phyloP scores from a whole-genome alignment of 345 rosid genomes.

The Eutrema yunnanense region DNA sequence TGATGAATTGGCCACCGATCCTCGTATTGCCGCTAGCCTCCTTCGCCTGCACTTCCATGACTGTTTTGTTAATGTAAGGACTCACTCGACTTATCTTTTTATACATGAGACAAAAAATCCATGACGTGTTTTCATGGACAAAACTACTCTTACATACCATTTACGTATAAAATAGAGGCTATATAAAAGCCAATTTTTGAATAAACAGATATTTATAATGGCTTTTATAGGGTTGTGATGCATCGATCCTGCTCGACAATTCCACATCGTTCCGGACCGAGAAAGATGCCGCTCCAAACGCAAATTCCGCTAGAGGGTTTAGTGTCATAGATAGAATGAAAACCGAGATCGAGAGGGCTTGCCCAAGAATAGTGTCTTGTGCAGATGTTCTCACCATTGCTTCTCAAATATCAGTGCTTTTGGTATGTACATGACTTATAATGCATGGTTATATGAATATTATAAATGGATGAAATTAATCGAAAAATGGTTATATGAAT shows the following conservation, averaged over 20 bases:
- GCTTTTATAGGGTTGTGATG: conserved; percentile 60
- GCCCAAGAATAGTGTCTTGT: conserved; percentile 47
- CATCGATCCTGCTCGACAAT: conserved; percentile 46
- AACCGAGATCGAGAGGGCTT: conserved; percentile 32
- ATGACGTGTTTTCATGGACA: background rate
- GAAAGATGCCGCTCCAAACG: conserved; percentile 45
- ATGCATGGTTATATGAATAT: background rate
- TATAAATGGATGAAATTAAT: background rate
- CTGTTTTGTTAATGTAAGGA: conserved; percentile 27
- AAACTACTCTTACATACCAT: background rate
- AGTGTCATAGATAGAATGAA: conserved; percentile 51
- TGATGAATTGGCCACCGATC: background rate
- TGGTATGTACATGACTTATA: conserved; percentile 15
- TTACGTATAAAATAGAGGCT: background rate
- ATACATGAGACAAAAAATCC: background rate
- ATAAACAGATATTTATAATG: too few species aligned
- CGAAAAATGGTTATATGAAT: background rate
- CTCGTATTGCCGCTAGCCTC: conserved; percentile 30
- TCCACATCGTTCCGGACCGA: conserved; percentile 33
- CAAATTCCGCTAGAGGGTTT: conserved; percentile 52
- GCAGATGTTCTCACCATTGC: conserved; percentile 49
- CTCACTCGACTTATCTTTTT: background rate
- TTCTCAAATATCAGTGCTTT: conserved; percentile 32
- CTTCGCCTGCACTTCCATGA: conserved; percentile 32
- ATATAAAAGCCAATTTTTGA: background rate